Base-by-base conservation (phyloP, 805 yeast species). In the Starmerella floris region DNA sequence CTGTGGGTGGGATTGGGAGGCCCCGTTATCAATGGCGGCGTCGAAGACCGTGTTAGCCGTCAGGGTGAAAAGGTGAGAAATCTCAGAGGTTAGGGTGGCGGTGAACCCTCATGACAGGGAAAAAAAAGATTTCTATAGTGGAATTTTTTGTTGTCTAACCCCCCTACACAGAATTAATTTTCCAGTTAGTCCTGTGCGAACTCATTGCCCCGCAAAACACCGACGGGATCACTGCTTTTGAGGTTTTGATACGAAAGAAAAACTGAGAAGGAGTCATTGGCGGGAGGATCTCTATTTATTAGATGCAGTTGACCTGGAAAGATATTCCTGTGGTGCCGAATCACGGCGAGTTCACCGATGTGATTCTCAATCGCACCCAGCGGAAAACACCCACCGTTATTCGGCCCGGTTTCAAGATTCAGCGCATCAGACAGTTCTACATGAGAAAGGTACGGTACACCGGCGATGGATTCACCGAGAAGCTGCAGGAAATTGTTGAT, bases 321-420 rank as follows among this genome's bases (percentile, higher is more conserved):
- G 97, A 91, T 64, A 91, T 88, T 61, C 94, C 97, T 20, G 78
- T 94, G 39, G 95, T 88, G 52, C 93, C 97, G 37, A 78, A 78
- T 52, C 69, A 94, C 57, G 84, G 81, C 63, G 97, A 91, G 66
- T 71, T 87, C 72, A 71, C 91, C 76, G 99, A 91, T 66, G 83
- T 91, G 51, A 94, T 91, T 50, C 80, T 91, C 52, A 91, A 91
- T 72, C 74, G 96, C 61, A 91, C 99, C 1, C 99, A 91, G 69
- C 78, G 99, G 68, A 91, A 91, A 67, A 91, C 98, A 5, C 98
- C 98, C 45, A 91, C 98, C n/a, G 96, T 91, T 43, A 82, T 91
- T 54, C 79, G 98, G 63, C 82, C 95, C 17, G 97, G 97, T 45
- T 91, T 87, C 70, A 80, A 83, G 61, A 88, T 91, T 62, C 80